Evolutionary conservation across 2,329 filamentous ascomycete species (phyloP), one percentile per base, ranked within the genome.

Genomic region (Hortaea werneckii): DNA sequence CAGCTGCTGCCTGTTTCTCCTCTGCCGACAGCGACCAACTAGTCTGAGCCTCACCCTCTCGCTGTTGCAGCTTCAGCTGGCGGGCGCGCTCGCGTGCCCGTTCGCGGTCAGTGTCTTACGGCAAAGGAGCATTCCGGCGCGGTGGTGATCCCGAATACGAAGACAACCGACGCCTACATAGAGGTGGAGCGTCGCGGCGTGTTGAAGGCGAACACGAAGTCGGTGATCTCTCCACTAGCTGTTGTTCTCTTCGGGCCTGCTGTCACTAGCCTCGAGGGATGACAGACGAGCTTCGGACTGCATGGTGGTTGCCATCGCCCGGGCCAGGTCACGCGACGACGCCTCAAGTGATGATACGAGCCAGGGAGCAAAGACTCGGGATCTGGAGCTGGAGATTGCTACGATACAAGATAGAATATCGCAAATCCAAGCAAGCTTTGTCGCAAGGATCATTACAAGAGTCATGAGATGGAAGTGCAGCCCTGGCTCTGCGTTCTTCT

Each of bases 1-100:
- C 94, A 38, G 87, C 86, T 35, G 82, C 82, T 26, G 82, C 86
- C 67, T 90, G 87, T 67, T 94, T 94, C 67, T 89, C 82, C 64
- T 87, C 87, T 58, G 85, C 87, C 3, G 75, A 77, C 40, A 77
- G 65, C n/a, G 74, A 71, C 56, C 77, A 78, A 34, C 68, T 66
- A 30, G 66, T 61, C 26, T 66, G 61, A 32, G 69, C 67, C 44
- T 72, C 66, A 35, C n/a, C 32, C 46, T 68, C 57, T 45, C 60
- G 58, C 50, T 63, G 62, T 27, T 65, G 60, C 47, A 63, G 56
- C 45, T 68, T 74, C 54, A 71, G 67, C 51, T 76, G 68, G 43
- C 74, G 69, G 43, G 76, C 67, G 44, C 76, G 70, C 57, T 78
- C 76, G 9, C 71, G 59, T 8, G 72, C 71, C 46, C 71, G 67